Percentiles rank a stretch among this genome's conserved stretches.
Evolutionary conservation across 306 rosid species (phyloP).

Genomic region (Ceratonia siliqua): DNA sequence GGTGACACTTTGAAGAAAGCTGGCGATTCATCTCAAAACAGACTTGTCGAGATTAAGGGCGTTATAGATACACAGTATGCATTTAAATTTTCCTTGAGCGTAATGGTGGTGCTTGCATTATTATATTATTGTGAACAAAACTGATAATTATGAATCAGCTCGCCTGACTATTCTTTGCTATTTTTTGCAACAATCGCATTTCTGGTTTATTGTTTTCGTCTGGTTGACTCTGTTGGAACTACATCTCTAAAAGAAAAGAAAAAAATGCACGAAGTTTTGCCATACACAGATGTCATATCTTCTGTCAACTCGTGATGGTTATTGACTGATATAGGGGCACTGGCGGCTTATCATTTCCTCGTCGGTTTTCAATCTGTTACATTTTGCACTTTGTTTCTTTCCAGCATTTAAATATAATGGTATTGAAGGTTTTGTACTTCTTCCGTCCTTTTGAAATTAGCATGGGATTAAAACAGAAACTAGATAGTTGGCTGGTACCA

Average conservation of each 20-base stretch:
- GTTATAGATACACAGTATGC: constrained; percentile 65
- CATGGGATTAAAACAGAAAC: background rate
- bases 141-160: background rate
- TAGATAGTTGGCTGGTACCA: constrained; percentile 15
- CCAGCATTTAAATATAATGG: background rate
- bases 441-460: background rate
- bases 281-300: background rate
- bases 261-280: background rate
- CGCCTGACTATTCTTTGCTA: background rate
- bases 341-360: background rate
- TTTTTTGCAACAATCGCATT: background rate
- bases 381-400: background rate
- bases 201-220: background rate
- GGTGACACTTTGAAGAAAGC: constrained; percentile 92
- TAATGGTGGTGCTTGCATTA: background rate
- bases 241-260: background rate
- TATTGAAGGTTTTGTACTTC: background rate
- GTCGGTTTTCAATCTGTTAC: background rate
- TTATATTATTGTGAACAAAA: background rate
- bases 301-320: background rate
- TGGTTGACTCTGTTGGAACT: background rate
- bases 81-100: constrained; percentile 7
- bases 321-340: background rate
- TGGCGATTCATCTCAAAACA: constrained; percentile 60
- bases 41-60: constrained; percentile 60